Evolutionary conservation across 495 filamentous ascomycete species (phyloP).

Genomic region (Aspergillus affinis): DNA sequence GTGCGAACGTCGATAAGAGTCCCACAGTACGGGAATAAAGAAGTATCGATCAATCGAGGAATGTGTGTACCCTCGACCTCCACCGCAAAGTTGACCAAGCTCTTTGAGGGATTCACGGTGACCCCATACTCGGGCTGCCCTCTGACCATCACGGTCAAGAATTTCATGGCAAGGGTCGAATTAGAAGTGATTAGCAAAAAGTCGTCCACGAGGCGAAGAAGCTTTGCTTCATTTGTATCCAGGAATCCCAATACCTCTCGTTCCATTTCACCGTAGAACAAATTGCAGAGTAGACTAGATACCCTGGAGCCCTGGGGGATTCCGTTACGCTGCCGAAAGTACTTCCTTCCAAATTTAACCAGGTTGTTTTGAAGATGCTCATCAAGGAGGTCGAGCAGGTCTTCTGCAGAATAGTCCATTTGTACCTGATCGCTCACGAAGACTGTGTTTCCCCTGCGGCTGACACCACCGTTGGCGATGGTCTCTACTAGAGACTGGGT

Average conservation of each 20-base stretch:
- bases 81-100: constrained; percentile 81
- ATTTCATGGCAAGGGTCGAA: constrained; percentile 59
- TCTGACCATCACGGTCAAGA: constrained; percentile 74
- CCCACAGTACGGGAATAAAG: constrained; percentile 85
- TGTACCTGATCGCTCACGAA: constrained; percentile 66
- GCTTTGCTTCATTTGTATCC: constrained; percentile 54
- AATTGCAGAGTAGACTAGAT: constrained; percentile 84
- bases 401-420: constrained; percentile 50
- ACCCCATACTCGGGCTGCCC: constrained; percentile 81
- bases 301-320: constrained; percentile 93
- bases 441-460: constrained; percentile 59
- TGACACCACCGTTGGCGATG: constrained; percentile 44
- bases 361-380: constrained; percentile 81
- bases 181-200: constrained; percentile 84
- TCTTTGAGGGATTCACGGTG: constrained; percentile 72
- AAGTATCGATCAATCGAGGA: constrained; percentile 44
- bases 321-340: constrained; percentile 81
- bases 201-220: constrained; percentile 86
- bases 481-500: constrained; percentile 53
- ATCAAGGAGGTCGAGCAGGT: constrained; percentile 67
- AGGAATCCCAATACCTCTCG: constrained; percentile 65
- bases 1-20: constrained; percentile 70
- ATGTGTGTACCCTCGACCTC: constrained; percentile 55
- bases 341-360: constrained; percentile 85
- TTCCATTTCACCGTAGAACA: constrained; percentile 91